Evolutionary conservation across 2,329 filamentous ascomycete species (phyloP).

Genomic region (Cladophialophora exuberans): DNA sequence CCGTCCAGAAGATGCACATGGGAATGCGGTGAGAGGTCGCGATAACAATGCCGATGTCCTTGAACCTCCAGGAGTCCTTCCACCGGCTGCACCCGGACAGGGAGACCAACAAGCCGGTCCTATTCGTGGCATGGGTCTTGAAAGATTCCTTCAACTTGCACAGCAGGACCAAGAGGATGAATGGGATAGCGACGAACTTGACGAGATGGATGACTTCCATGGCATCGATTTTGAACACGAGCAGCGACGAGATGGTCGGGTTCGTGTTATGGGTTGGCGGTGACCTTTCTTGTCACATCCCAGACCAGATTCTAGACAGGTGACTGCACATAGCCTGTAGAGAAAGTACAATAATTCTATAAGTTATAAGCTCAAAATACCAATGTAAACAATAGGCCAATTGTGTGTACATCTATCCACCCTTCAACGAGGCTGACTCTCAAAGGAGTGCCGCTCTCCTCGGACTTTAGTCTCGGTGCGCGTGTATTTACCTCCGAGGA

Average conservation of each 20-base stretch:
- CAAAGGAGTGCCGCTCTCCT: no score
- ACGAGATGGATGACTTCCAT: conserved; percentile 40
- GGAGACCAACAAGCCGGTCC: conserved; percentile 28
- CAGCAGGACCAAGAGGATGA: conserved; percentile 59
- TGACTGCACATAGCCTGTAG: no score
- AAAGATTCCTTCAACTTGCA: conserved; percentile 57
- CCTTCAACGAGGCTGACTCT: no score
- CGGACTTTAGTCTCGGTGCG: no score
- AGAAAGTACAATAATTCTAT: no score
- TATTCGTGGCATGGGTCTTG: conserved; percentile 42
- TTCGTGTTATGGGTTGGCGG: conserved; percentile 11
- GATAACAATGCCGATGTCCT: conserved; percentile 1
- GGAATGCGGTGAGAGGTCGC: not conserved
- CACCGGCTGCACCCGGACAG: conserved; percentile 30
- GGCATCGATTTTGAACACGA: conserved; percentile 10
- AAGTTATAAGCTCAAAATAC: no score
- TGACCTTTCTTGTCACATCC: not conserved
- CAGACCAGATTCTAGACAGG: no score
- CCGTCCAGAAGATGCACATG: not conserved
- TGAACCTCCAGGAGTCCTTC: conserved; percentile 13
- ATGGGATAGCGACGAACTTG: conserved; percentile 63
- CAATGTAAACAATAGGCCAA: no score
- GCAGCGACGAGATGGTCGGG: not conserved
- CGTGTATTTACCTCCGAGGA: no score
- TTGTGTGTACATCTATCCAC: no score